phyloP scores from a whole-genome alignment of 257 asterid species.

The Ajuga chamaepitys region DNA sequence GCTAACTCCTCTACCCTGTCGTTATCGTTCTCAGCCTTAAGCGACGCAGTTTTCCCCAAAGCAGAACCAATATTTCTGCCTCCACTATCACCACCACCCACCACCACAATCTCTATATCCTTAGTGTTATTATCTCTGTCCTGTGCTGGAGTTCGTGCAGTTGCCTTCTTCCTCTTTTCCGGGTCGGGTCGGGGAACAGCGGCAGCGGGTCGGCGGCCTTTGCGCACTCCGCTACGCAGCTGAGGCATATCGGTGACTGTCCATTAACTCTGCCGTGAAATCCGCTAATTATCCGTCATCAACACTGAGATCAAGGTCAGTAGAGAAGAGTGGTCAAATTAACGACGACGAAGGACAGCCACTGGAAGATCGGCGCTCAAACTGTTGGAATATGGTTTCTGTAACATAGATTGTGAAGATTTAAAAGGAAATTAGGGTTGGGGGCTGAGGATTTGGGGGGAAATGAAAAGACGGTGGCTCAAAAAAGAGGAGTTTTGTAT shows the following conservation, averaged over 20 bases:
- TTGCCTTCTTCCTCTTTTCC: constrained; percentile 2
- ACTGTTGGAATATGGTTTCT: no score
- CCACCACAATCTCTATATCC: constrained; percentile 18
- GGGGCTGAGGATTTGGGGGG: constrained; percentile 24
- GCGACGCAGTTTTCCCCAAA: constrained; percentile 12
- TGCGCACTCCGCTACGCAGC: constrained; percentile 43
- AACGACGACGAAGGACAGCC: not conserved
- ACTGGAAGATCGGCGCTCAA: constrained; percentile 10
- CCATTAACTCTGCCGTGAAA: constrained; percentile 30
- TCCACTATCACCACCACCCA: constrained; percentile 12
- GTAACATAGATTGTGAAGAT: not conserved
- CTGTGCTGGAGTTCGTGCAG: constrained; percentile 15
- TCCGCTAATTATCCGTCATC: constrained; percentile 14
- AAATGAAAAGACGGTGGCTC: constrained; percentile 22
- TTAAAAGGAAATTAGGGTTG: constrained; percentile 19
- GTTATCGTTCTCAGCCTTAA: constrained; percentile 14
- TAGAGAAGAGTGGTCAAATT: not conserved
- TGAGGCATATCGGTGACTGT: constrained; percentile 29
- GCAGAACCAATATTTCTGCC: constrained; percentile 18
- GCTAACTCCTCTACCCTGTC: constrained; percentile 13
- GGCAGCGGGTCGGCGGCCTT: constrained; percentile 25
- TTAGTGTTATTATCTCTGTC: constrained; percentile 3
- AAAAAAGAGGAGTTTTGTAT: not conserved
- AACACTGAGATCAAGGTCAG: constrained; percentile 17
- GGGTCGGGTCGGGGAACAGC: constrained; percentile 9